Base-by-base conservation (phyloP, 768 basidiomycete species). In the Pleurotus tuber-regium region DNA sequence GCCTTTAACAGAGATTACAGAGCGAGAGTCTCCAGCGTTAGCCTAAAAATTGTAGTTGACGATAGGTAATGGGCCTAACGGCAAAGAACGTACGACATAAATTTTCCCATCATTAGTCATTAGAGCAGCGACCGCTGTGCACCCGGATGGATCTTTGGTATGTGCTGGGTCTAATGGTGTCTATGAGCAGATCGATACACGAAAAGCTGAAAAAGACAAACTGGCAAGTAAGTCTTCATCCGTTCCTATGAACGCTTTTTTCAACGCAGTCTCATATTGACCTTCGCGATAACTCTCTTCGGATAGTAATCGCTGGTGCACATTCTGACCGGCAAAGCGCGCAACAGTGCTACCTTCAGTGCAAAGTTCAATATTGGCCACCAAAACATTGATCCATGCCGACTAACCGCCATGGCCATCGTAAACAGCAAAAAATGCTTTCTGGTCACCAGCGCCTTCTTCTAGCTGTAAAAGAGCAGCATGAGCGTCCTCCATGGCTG, bases 401-500 rank as follows among this genome's bases (percentile, higher is more conserved):
- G 49, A 67, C 81, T 58, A 62, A 92, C 96, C 97, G 54, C 97
- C 97, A 65, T 99, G 97, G 25, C 97, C 97, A 70, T 99, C 97
- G 63, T 97, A 98, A 1, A 99, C 95, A 24, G 89, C 96, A 61
- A 98, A 97, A 72, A 98, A 95, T 1, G 90, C 79, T 64, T 86
- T 89, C 4, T 73, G 70, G 31, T 73, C 67, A 1, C 70, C 64
- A 25, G 53, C 67, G 54, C 60, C 71, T 35, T 77, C 77, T 52
- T 88, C 84, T 52, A 97, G 72, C 56, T 84, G 76, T 40, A 95
- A 73, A 23, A 89, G 70, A 31, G 82, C 76, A 14, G 89, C 77
- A 69, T 98, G 96, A 1, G 96, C 84, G 62, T 99, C 96, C 72
- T 99, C 97, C 97, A 99, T 98, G 60, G 86, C 96, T 99, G 63